Conservation (phyloP, 139 green algal genomes). For the Chlorella vulgaris region DNA sequence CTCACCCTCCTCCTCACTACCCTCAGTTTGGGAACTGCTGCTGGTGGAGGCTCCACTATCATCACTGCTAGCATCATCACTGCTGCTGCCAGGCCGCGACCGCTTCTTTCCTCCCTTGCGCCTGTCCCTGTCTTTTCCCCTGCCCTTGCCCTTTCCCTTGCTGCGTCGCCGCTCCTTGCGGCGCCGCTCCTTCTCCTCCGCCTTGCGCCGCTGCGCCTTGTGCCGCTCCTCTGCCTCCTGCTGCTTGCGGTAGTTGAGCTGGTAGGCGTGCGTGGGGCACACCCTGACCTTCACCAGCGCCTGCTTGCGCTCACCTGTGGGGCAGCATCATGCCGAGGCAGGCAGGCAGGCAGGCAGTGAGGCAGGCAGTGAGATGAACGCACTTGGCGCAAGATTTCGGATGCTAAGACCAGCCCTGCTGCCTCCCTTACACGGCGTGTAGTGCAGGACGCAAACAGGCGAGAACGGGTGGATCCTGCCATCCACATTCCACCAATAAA, state of each 20-base stretch:
- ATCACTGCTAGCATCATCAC: background rate
- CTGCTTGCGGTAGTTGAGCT: conserved; percentile 84
- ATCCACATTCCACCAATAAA: background rate
- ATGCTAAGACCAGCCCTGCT: no score
- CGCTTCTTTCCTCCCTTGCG: background rate
- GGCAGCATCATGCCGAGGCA: background rate
- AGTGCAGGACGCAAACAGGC: no score
- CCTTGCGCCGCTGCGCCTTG: background rate
- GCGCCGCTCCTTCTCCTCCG: background rate
- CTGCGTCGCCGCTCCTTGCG: background rate
- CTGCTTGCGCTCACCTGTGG: conserved; percentile 74
- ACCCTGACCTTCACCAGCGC: conserved; percentile 68
- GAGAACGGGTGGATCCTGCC: no score
- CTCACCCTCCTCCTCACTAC: conserved; percentile 15
- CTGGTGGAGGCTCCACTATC: background rate
- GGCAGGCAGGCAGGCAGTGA: no score
- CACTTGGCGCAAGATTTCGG: no score
- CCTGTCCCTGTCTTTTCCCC: no score
- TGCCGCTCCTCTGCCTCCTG: conserved; percentile 16
- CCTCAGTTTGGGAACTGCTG: background rate
- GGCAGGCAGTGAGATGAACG: no score
- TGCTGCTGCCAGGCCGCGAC: background rate
- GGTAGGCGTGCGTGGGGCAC: conserved; percentile 77
- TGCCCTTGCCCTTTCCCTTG: background rate
- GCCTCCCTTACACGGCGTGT: no score